Evolutionary conservation across 192 early-diverging fungal genomes (phyloP), one percentile per base, ranked within the genome.

Genomic region (Ambispora gerdemannii): DNA sequence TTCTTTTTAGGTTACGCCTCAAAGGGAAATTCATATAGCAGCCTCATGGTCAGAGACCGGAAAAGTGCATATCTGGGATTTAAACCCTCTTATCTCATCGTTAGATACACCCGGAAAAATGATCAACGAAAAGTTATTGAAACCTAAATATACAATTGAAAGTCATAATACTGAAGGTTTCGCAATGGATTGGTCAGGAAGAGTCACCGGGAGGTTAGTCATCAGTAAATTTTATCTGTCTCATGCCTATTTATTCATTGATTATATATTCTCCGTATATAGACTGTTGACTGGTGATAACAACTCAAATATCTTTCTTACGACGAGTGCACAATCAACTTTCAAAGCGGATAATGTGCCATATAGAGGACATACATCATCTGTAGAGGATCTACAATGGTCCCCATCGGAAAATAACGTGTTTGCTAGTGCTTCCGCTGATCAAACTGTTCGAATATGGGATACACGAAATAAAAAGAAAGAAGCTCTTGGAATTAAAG

Each of bases 361-460:
- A 6, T 97, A 93, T 80, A 77, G 76, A 35, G 97, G 93, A 47
- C 95, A 98, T 76, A 84, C 78, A 36, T 86, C 84, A 4, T 93
- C 90, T 19, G 89, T 98, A 24, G 97, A 99, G 76, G 97, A 99
- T 76, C 67, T 99, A 56, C 97, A 99, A 84, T 99, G 96, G 96
- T 95, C 95, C 4, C 93, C 94, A 24, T 82, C 86, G 1, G 93
- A 96, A 71, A 83, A 84, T 20, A 88, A 84, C 27, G 95, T 98
- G 15, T 99, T 99, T 89, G 95, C 94, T 1, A 90, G 92, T 7
- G 89, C 91, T 72, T 93, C 91, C 0, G 89, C 91, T 2, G 97
- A 99, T 80, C 84, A 92, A 73, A 93, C 95, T 0, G 88, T 99
- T 68, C 87, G 89, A 70, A 91, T 99, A 68, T 99, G 96, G 95